phyloP scores from a whole-genome alignment of 345 rosid species.

The Murraya paniculata region DNA sequence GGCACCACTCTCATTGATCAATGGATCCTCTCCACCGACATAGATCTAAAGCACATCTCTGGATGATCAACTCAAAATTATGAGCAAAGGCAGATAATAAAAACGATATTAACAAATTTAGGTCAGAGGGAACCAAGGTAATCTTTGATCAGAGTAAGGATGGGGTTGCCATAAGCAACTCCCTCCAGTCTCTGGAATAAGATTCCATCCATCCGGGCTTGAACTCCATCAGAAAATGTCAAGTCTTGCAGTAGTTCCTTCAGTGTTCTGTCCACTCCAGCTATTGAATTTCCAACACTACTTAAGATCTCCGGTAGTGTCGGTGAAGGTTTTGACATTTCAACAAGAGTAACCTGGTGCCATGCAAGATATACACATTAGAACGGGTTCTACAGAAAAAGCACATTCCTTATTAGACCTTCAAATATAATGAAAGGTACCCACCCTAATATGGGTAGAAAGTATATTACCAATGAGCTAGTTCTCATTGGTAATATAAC shows the following conservation, averaged over 20 bases:
- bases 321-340: constrained; percentile 78
- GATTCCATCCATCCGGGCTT: constrained; percentile 93
- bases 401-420: not conserved
- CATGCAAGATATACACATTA: constrained; percentile 4
- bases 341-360: constrained; percentile 77
- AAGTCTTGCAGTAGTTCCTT: constrained; percentile 59
- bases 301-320: constrained; percentile 69
- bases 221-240: constrained; percentile 55
- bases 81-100: not conserved
- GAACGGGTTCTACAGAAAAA: not conserved
- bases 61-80: not conserved
- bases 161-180: constrained; percentile 47
- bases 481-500: too few relatives aligned
- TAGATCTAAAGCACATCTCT: not conserved
- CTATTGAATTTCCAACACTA: constrained; percentile 61
- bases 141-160: constrained; percentile 62
- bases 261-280: constrained; percentile 64
- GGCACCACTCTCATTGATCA: not conserved
- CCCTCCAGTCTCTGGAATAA: constrained; percentile 68
- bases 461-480: not conserved
- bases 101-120: not conserved
- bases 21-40: not conserved
- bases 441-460: not conserved
- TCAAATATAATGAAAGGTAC: not conserved
- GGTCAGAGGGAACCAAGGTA: constrained; percentile 65